Evolutionary conservation across 768 basidiomycete species (phyloP), one percentile per base, ranked within the genome.

Genomic region (Tulasnella sp.): DNA sequence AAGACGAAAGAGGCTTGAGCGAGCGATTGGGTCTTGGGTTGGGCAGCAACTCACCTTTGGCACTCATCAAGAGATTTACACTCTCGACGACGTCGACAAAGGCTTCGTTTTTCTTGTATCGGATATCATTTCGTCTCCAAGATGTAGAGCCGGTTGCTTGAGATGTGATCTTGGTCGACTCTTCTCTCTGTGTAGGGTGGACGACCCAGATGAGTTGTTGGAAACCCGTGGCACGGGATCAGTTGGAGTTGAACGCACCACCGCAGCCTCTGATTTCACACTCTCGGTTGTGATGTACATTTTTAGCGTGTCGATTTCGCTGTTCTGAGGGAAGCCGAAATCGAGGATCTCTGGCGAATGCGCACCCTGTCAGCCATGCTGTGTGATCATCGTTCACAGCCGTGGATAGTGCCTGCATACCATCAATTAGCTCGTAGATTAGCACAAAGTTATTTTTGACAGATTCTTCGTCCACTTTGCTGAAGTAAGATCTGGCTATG

Each of bases 41-140:
- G 6, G 16, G 14, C 40, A 66, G 37, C 63, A 39, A 73, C 47
- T 42, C 17, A 91, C 95, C 95, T 83, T 96, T 98, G 1, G 95
- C 91, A 79, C 94, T 96, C 95, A 98, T 97, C 76, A 93, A 90
- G 70, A 98, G 80, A 78, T 99, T 98, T 74, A 99, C 92, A 1
- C 86, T 92, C 82, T 99, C 97, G 59, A 99, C 92, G 9, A 99
- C 97, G 78, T 99, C 97, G n/a, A 99, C 96, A 76, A 98, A 99
- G 0, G 97, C 97, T 78, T 99, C 97, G 76, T 99, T 99, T 86
- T 98, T 99, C 84, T 97, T 91, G 81, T 99, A 98, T 80, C 95
- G 96, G 77, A 98, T 95, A 78, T 98, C 97, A 17, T 88, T 90
- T 72, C 95, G 84, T 47, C 97, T 83, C 97, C 97, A 99, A 79